phyloP scores from a whole-genome alignment of 495 filamentous ascomycete species.

The Podospora didyma region DNA sequence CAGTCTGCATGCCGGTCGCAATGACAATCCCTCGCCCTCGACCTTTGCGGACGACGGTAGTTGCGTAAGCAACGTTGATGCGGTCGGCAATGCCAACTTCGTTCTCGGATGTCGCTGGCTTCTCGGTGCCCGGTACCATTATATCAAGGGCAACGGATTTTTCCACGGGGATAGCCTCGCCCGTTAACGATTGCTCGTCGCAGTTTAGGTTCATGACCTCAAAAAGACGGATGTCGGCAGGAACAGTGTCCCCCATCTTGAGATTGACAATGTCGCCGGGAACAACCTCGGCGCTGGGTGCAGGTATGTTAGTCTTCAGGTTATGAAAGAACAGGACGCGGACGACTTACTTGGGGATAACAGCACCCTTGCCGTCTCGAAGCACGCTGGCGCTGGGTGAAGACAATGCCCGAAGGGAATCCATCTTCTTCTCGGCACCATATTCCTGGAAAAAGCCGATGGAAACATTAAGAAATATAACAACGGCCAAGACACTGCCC shows the following conservation, averaged over 20 bases:
- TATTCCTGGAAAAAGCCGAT: conserved; percentile 81
- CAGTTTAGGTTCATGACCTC: conserved; percentile 69
- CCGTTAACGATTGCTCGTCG: conserved; percentile 51
- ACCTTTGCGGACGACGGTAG: conserved; percentile 64
- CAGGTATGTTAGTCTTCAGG: conserved; percentile 9
- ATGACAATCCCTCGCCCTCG: conserved; percentile 64
- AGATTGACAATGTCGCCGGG: conserved; percentile 79
- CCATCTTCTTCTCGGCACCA: conserved; percentile 81
- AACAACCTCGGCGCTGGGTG: conserved; percentile 60
- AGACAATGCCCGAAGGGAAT: conserved; percentile 70
- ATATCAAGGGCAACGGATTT: conserved; percentile 33
- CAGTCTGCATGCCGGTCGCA: conserved; percentile 74
- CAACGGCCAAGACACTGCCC: conserved; percentile 74
- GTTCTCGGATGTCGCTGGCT: conserved; percentile 32
- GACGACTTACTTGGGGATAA: conserved; percentile 53
- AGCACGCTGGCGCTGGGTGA: conserved; percentile 76
- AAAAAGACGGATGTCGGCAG: conserved; percentile 69
- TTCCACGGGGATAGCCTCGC: conserved; percentile 57
- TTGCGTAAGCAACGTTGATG: conserved; percentile 66
- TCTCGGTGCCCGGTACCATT: conserved; percentile 25
- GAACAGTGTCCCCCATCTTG: conserved; percentile 81
- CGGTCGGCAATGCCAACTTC: conserved; percentile 61
- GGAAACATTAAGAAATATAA: conserved; percentile 78
- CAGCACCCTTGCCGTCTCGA: conserved; percentile 61
- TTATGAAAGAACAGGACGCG: neutral